Evolutionary conservation across 2,329 filamentous ascomycete genomes (phyloP).

Genomic region (Colletotrichum sidae): DNA sequence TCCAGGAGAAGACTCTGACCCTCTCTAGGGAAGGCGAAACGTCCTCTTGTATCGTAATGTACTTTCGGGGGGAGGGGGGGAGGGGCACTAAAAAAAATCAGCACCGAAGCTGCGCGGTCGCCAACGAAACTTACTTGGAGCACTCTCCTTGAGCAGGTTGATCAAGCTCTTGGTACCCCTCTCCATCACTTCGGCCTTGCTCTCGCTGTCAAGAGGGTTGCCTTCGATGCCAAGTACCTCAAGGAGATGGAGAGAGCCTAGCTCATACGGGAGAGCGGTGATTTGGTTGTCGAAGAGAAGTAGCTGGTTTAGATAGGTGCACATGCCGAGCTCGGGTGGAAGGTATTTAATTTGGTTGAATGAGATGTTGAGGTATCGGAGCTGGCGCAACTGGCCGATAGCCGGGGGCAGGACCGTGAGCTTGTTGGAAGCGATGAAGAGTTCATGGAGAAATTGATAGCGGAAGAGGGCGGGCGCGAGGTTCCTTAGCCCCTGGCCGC

Average conservation of each 20-base stretch:
- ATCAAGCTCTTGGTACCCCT: constrained; percentile 89
- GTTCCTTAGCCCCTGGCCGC: constrained; percentile 92
- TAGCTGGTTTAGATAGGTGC: constrained; percentile 88
- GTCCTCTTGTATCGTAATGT: constrained; percentile 81
- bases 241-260: constrained; percentile 89
- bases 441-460: constrained; percentile 89
- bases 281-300: constrained; percentile 93
- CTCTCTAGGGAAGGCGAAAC: constrained; percentile 70
- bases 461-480: constrained; percentile 83
- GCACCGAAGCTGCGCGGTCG: constrained; percentile 18
- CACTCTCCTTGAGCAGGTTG: constrained; percentile 83
- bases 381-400: constrained; percentile 84
- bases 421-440: constrained; percentile 95
- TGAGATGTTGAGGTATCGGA: constrained; percentile 88
- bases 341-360: constrained; percentile 86
- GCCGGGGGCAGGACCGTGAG: constrained; percentile 81
- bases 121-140: constrained; percentile 74
- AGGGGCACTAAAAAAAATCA: constrained; percentile 71
- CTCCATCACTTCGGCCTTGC: constrained; percentile 87
- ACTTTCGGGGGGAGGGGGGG: constrained; percentile 80
- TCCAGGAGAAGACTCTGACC: constrained; percentile 91
- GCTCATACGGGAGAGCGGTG: constrained; percentile 81
- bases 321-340: constrained; percentile 95
- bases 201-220: constrained; percentile 81
- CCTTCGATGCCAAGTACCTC: constrained; percentile 93